Percentiles rank a stretch among this genome's conserved stretches.
Evolutionary conservation across 768 basidiomycete genomes (phyloP).

Genomic region (Leccinum aurantiacum): DNA sequence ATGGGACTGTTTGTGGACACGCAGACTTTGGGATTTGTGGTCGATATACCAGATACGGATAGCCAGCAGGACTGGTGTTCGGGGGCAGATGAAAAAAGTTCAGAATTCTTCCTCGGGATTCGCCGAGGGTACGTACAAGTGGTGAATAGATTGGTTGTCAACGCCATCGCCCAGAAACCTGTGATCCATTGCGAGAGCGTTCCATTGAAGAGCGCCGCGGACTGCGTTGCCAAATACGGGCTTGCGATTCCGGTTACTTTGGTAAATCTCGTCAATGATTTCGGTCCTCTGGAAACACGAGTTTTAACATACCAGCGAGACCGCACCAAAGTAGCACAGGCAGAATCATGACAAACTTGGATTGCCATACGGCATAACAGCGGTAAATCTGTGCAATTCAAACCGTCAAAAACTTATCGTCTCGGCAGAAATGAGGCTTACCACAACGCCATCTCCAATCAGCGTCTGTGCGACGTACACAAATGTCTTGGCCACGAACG

Average conservation of each 20-base stretch:
- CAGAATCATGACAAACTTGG: background rate
- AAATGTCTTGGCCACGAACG: background rate
- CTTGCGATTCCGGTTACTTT: constrained; percentile 18
- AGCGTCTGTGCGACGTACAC: background rate
- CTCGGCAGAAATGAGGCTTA: background rate
- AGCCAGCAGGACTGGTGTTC: background rate
- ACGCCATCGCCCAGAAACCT: constrained; percentile 2
- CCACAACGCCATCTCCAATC: background rate
- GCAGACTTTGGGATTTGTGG: background rate
- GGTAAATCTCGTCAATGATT: background rate
- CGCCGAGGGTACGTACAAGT: background rate
- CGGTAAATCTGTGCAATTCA: background rate
- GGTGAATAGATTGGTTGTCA: constrained; percentile 3
- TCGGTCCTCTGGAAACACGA: background rate
- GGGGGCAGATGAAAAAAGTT: background rate
- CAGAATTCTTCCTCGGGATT: background rate
- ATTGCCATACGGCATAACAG: background rate
- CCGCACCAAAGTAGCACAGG: background rate
- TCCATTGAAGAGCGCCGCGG: background rate
- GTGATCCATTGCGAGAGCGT: constrained; percentile 1
- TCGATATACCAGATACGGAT: background rate
- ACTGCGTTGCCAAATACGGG: constrained; percentile 13
- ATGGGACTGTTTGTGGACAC: background rate
- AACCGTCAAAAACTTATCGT: background rate
- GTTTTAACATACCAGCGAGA: background rate